A percentile compares a stretch with the other conserved stretches of the same genome.
phyloP scores from a whole-genome alignment of 495 filamentous ascomycete genomes.

The Aspergillus diversus region DNA sequence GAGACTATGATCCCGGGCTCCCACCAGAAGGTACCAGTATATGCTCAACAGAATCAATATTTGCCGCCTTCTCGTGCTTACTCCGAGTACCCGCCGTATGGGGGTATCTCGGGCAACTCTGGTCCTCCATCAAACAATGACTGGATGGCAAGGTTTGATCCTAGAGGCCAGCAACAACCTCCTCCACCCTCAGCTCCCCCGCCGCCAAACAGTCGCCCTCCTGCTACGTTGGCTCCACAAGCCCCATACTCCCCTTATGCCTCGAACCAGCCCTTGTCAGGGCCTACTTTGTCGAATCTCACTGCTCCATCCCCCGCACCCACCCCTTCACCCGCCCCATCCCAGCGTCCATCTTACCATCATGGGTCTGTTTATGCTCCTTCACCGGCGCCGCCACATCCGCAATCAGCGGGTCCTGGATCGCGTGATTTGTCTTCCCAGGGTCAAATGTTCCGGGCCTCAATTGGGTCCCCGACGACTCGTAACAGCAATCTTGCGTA shows the following conservation, averaged over 20 bases:
- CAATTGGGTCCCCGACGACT: conserved; percentile 37
- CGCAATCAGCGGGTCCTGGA: conserved; percentile 28
- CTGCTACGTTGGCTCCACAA: conserved; percentile 31
- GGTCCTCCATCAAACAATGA: conserved; percentile 42
- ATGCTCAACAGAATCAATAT: conserved; percentile 36
- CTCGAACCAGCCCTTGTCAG: conserved; percentile 32
- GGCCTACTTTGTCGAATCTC: conserved; percentile 31
- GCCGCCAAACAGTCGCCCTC: conserved; percentile 29
- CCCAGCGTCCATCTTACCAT: conserved; percentile 40
- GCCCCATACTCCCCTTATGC: conserved; percentile 38
- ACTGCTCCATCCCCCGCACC: conserved; percentile 43
- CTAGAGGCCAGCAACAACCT: conserved; percentile 40
- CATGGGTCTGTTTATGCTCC: conserved; percentile 36
- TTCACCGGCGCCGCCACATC: conserved; percentile 30
- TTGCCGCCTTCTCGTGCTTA: conserved; percentile 39
- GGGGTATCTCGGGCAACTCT: conserved; percentile 29
- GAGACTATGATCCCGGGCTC: conserved; percentile 23
- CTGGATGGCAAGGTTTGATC: conserved; percentile 53
- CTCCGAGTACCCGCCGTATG: conserved; percentile 41
- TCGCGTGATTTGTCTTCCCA: conserved; percentile 40
- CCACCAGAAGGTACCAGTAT: conserved; percentile 29
- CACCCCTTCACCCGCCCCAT: conserved; percentile 42
- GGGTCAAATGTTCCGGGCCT: conserved; percentile 35
- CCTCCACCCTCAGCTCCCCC: conserved; percentile 31
- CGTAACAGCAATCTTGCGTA: conserved; percentile 38